Evolutionary conservation across 805 yeast species (phyloP).

Genomic region (Spathaspora passalidarum): DNA sequence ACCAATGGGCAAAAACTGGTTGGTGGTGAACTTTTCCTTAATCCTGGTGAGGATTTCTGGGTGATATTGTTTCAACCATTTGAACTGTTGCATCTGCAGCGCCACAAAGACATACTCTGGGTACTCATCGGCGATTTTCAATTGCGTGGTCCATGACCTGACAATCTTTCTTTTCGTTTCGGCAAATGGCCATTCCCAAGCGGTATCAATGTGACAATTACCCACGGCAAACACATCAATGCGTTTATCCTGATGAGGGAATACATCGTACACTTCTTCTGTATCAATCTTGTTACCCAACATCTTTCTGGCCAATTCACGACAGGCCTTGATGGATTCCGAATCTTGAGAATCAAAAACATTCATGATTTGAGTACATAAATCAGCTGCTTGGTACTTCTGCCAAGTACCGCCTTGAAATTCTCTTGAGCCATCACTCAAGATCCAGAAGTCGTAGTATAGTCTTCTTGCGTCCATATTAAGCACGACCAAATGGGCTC

Average conservation of each 20-base stretch:
- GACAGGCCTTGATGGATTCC: slow-evolving; percentile 54
- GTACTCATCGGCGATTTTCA: slow-evolving; percentile 76
- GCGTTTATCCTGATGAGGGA: slow-evolving; percentile 22
- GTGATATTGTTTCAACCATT: slow-evolving; percentile 86
- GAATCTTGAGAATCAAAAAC: slow-evolving; percentile 72
- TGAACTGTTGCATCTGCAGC: slow-evolving; percentile 93
- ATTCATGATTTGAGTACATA: slow-evolving; percentile 83
- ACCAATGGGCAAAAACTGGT: slow-evolving; percentile 86
- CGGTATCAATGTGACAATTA: slow-evolving; percentile 95
- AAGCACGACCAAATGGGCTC: slow-evolving; percentile 80
- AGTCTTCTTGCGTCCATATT: slow-evolving; percentile 77
- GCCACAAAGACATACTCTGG: slow-evolving; percentile 95
- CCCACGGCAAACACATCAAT: slow-evolving; percentile 82
- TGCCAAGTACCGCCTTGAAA: slow-evolving; percentile 73
- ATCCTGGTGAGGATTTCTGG: slow-evolving; percentile 71
- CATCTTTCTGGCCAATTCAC: slow-evolving; percentile 59
- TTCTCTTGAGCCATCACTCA: slow-evolving; percentile 90
- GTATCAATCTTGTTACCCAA: slow-evolving; percentile 68
- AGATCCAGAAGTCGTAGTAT: slow-evolving; percentile 78
- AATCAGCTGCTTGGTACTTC: slow-evolving; percentile 73
- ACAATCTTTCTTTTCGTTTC: slow-evolving; percentile 92
- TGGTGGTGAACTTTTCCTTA: slow-evolving; percentile 62
- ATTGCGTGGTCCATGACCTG: slow-evolving; percentile 92
- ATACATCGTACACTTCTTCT: slow-evolving; percentile 51
- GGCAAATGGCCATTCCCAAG: slow-evolving; percentile 99